Evolutionary conservation across 768 basidiomycete species (phyloP).

Genomic region (Gymnopilus junonius): DNA sequence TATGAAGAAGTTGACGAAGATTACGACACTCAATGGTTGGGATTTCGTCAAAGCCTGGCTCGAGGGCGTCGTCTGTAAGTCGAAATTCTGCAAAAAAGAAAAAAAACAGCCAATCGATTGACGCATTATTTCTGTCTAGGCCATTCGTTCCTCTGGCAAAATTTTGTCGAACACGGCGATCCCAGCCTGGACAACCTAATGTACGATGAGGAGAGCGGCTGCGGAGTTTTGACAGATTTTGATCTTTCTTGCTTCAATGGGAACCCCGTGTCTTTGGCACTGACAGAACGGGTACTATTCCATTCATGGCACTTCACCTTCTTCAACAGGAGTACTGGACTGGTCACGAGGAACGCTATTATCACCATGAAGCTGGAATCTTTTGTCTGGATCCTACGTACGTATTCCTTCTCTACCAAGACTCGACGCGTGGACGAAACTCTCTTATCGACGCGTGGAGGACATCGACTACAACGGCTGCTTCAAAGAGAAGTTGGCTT

Average conservation of each 20-base stretch:
- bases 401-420: constrained; percentile 13
- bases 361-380: too few species aligned
- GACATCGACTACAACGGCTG: too few species aligned
- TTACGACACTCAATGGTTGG: constrained; percentile 1
- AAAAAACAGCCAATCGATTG: not conserved
- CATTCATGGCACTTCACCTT: too few species aligned
- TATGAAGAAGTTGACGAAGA: constrained; percentile 3
- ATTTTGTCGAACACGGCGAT: constrained; percentile 31
- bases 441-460: too few species aligned
- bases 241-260: too few species aligned
- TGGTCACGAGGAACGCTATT: too few species aligned
- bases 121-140: not conserved
- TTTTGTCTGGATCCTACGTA: constrained; percentile 33
- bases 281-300: too few species aligned
- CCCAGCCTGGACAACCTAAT: constrained; percentile 36
- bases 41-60: constrained; percentile 11
- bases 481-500: not conserved
- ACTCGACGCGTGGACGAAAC: too few species aligned
- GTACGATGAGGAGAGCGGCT: constrained; percentile 19
- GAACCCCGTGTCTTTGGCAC: too few species aligned
- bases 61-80: constrained; percentile 11
- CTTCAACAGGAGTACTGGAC: constrained; percentile 12
- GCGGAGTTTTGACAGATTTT: constrained; percentile 33
- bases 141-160: constrained; percentile 34
- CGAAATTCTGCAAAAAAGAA: not conserved